Conservation (phyloP, 345 rosid species). For the Reutealis trisperma region DNA sequence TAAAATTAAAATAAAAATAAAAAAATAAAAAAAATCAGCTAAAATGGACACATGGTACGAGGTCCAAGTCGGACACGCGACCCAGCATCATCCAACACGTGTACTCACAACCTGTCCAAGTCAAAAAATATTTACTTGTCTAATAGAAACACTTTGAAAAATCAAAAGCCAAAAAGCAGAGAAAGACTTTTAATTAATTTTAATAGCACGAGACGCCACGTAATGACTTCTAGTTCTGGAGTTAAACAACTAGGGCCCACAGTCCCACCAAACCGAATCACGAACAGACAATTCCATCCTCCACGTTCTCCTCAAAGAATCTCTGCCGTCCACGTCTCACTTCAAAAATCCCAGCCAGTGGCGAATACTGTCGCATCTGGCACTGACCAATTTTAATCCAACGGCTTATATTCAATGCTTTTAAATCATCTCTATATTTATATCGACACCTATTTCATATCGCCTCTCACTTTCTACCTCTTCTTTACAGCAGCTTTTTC, state of each 20-base stretch:
- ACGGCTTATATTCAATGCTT: conserved; percentile 31
- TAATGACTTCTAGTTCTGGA: conserved; percentile 16
- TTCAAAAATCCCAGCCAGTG: conserved; percentile 11
- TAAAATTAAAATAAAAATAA: background rate
- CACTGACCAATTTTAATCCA: conserved; percentile 15
- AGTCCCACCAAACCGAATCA: conserved; percentile 13
- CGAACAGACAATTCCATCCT: conserved; percentile 11
- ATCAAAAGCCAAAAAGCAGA: background rate
- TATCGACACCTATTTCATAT: background rate
- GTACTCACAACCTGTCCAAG: background rate
- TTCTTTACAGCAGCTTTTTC: background rate
- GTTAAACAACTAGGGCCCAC: conserved; percentile 21
- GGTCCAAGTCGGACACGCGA: conserved; percentile 20
- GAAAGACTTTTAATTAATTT: background rate
- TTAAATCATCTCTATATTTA: conserved; percentile 1
- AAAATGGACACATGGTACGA: conserved; percentile 13
- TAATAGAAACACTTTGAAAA: conserved; percentile 9
- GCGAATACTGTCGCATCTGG: conserved; percentile 38
- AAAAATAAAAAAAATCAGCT: background rate
- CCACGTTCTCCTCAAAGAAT: conserved; percentile 38
- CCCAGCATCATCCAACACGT: conserved; percentile 16
- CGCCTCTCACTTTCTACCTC: background rate
- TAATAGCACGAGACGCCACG: conserved; percentile 36
- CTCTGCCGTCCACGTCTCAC: conserved; percentile 33
- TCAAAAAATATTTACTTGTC: conserved; percentile 25